These are phyloP conservation scores for Yamadazyma paraphyllophila DNA, from an alignment of 805 yeast genomes.

Conservation along the genomic window DNA sequence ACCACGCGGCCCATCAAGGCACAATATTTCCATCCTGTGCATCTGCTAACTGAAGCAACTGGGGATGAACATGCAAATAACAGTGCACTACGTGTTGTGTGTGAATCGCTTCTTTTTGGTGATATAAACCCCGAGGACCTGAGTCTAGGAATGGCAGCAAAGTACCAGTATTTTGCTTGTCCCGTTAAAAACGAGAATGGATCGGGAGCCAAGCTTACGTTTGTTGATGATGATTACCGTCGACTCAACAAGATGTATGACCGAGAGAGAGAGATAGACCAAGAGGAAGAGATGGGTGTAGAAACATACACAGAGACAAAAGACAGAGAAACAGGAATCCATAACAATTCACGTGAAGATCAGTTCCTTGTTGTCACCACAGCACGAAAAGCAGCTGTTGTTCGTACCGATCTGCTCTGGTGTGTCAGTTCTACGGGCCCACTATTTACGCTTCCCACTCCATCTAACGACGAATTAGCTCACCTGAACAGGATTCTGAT, in stretches of 20 bases:
- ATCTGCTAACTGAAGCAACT: conserved; percentile 43
- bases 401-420: conserved; percentile 43
- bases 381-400: conserved; percentile 41
- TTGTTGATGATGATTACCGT: conserved; percentile 34
- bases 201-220: conserved; percentile 17
- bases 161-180: conserved; percentile 34
- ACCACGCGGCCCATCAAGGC: conserved; percentile 41
- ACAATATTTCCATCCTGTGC: conserved; percentile 47
- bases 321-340: neutral
- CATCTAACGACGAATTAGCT: conserved; percentile 34
- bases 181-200: conserved; percentile 15
- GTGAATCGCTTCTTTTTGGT: conserved; percentile 39
- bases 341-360: conserved; percentile 6
- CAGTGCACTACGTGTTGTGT: conserved; percentile 26
- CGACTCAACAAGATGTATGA: conserved; percentile 26
- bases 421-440: conserved; percentile 48
- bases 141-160: conserved; percentile 32
- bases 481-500: conserved; percentile 37
- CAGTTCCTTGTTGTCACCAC: conserved; percentile 40
- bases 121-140: neutral
- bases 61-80: conserved; percentile 45
- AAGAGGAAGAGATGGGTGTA: neutral
- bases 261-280: neutral
- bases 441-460: conserved; percentile 36
- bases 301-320: neutral